These are phyloP conservation scores for Terfezia boudieri DNA, from an alignment of 495 filamentous ascomycete species.

Conservation along the genomic window DNA sequence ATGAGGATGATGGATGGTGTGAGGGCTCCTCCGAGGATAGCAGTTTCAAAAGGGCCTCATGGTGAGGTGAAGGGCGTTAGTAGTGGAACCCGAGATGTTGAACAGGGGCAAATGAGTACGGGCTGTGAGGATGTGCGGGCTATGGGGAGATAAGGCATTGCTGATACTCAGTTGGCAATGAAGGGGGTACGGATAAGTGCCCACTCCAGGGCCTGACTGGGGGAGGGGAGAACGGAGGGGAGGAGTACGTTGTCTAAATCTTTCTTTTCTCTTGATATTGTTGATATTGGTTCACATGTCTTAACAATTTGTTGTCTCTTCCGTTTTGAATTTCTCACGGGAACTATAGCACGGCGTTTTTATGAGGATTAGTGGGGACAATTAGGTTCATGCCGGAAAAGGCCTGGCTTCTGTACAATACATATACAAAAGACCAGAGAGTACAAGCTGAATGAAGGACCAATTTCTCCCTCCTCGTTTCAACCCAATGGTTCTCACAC, in stretches of 20 bases:
- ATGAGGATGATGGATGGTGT: background rate
- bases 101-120: background rate
- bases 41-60: background rate
- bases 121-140: background rate
- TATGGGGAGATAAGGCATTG: too few relatives aligned
- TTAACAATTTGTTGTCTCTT: background rate
- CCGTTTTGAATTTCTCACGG: background rate
- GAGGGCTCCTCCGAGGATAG: background rate
- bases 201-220: too few relatives aligned
- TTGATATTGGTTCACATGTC: background rate
- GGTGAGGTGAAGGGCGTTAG: background rate
- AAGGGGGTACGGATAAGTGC: too few relatives aligned
- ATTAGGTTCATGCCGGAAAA: too few relatives aligned
- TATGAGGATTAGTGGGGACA: too few relatives aligned
- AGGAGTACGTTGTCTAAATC: background rate
- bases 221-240: background rate
- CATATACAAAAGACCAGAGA: too few relatives aligned
- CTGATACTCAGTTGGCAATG: too few relatives aligned
- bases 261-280: background rate
- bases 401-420: too few relatives aligned
- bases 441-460: too few relatives aligned
- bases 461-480: too few relatives aligned
- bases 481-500: background rate
- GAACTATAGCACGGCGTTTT: too few relatives aligned
- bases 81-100: background rate